Conservation (phyloP, 306 rosid genomes). For the Rosa rugosa region DNA sequence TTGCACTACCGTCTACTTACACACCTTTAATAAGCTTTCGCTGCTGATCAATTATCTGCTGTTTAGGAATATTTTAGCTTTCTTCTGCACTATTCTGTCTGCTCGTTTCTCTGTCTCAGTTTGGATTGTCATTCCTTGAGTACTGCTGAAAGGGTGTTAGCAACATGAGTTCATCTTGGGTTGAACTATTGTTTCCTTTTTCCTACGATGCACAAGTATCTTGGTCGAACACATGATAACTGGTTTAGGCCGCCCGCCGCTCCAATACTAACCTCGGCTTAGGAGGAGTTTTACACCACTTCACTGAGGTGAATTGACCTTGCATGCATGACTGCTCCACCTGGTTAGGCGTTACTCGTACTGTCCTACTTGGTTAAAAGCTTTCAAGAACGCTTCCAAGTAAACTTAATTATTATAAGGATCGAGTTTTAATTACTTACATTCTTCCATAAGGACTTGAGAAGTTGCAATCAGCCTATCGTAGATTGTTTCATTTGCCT, state of each 20-base stretch:
- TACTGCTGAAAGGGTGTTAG: background rate
- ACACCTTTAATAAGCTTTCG: background rate
- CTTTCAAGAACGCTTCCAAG: no score
- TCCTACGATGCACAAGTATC: background rate
- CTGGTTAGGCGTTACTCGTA: background rate
- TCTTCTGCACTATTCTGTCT: background rate
- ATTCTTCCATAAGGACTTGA: no score
- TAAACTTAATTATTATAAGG: no score
- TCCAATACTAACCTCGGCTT: background rate
- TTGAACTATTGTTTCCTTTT: background rate
- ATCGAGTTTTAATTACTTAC: no score
- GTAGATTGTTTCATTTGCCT: background rate
- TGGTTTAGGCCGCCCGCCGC: background rate
- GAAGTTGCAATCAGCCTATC: background rate
- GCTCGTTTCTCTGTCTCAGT: background rate
- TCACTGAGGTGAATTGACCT: background rate
- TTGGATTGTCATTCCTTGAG: background rate
- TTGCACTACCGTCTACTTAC: background rate
- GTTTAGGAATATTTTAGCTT: background rate
- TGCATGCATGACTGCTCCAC: background rate
- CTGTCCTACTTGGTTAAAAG: no score
- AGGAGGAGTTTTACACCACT: background rate
- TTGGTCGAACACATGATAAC: background rate
- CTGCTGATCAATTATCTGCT: background rate
- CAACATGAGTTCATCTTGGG: background rate